A percentile compares a stretch with the other conserved stretches of the same genome.
Evolutionary conservation across 768 basidiomycete genomes (phyloP).

Genomic region (Astraeus odoratus): DNA sequence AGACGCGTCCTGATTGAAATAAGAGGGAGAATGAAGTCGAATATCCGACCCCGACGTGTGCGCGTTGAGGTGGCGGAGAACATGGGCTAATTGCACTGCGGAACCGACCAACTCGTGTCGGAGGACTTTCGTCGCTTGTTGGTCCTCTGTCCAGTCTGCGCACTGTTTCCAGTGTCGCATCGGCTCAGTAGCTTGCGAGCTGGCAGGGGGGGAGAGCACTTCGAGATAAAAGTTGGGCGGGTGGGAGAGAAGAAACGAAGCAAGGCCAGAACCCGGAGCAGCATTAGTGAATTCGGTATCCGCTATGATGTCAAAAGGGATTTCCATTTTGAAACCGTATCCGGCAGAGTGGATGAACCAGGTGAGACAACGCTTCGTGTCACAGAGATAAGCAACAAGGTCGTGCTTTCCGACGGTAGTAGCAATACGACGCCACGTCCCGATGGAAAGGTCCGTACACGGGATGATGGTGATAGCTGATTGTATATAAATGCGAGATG

Average conservation of each 20-base stretch:
- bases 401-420: conserved; percentile 50
- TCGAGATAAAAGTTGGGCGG: conserved; percentile 69
- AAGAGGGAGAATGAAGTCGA: conserved; percentile 31
- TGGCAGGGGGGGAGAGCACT: conserved; percentile 26
- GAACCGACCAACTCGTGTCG: conserved; percentile 63
- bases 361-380: conserved; percentile 54
- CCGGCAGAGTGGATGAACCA: conserved; percentile 78
- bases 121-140: conserved; percentile 57
- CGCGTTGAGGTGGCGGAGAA: conserved; percentile 42
- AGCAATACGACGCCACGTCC: conserved; percentile 71
- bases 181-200: conserved; percentile 22
- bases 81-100: conserved; percentile 49
- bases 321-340: conserved; percentile 79
- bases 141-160: conserved; percentile 71
- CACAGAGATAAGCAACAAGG: conserved; percentile 71
- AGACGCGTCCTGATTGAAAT: conserved; percentile 24
- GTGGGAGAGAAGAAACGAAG: conserved; percentile 56
- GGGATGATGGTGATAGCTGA: conserved; percentile 71
- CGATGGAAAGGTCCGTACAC: conserved; percentile 67
- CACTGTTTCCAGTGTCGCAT: conserved; percentile 54
- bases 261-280: conserved; percentile 49
- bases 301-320: conserved; percentile 59
- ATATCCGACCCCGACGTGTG: conserved; percentile 28
- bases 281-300: conserved; percentile 50
- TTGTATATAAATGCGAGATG: not conserved